Evolutionary conservation across 805 yeast genomes (phyloP).

Genomic region (Suhomyces faveliae): DNA sequence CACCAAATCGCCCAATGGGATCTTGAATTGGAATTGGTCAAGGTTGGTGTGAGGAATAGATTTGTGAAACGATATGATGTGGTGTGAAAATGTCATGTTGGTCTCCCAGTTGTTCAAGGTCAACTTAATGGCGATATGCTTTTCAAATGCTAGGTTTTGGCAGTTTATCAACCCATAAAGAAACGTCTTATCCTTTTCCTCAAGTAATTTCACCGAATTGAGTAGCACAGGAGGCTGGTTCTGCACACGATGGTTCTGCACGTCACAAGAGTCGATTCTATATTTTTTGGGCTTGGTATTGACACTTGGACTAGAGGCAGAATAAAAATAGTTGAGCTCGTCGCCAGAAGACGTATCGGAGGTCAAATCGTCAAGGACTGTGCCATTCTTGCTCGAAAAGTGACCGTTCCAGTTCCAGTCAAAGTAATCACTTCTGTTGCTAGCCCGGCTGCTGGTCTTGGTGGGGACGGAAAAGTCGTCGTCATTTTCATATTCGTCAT

Average conservation of each 20-base stretch:
- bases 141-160: conserved; percentile 38
- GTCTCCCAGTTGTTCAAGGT: conserved; percentile 52
- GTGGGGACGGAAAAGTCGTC: conserved; percentile 1
- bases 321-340: conserved; percentile 10
- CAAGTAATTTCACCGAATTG: conserved; percentile 33
- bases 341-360: conserved; percentile 24
- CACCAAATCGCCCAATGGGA: conserved; percentile 38
- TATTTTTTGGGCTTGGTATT: conserved; percentile 8
- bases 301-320: conserved; percentile 3
- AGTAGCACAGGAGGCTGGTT: conserved; percentile 27
- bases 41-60: conserved; percentile 25
- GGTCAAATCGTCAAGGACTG: conserved; percentile 13
- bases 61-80: conserved; percentile 20
- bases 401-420: conserved; percentile 22
- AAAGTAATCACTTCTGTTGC: conserved; percentile 22
- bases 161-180: conserved; percentile 29
- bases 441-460: not conserved
- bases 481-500: conserved; percentile 3
- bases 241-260: conserved; percentile 11
- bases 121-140: conserved; percentile 40
- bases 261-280: conserved; percentile 15
- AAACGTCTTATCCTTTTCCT: conserved; percentile 6
- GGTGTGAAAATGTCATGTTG: conserved; percentile 21
- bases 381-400: conserved; percentile 5
- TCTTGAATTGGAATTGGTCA: conserved; percentile 51